A percentile compares a stretch with the other conserved stretches of the same genome.
These are phyloP conservation scores for Vitis rupestris DNA, from an alignment of 164 flowering plant species.

Conservation along the genomic window DNA sequence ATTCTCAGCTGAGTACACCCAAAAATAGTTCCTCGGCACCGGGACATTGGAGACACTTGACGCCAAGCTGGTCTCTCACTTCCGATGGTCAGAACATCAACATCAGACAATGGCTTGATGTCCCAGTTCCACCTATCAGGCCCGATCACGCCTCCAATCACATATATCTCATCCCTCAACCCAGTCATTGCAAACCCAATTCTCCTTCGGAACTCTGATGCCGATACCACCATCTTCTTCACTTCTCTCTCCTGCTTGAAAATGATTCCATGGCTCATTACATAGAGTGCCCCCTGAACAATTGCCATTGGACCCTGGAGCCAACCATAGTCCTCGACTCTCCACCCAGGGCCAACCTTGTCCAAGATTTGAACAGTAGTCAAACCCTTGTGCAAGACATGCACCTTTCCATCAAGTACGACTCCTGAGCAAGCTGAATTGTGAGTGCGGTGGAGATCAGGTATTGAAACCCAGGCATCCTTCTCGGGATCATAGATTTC, in stretches of 20 bases:
- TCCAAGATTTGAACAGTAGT: slow-evolving; percentile 80
- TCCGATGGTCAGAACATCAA: slow-evolving; percentile 61
- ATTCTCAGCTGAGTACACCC: slow-evolving; percentile 81
- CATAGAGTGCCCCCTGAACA: slow-evolving; percentile 63
- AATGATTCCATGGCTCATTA: slow-evolving; percentile 75
- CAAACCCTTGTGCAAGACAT: slow-evolving; percentile 84
- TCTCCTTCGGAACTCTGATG: slow-evolving; percentile 68
- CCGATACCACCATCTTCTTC: slow-evolving; percentile 57
- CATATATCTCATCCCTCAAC: slow-evolving; percentile 65
- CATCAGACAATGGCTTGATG: slow-evolving; percentile 67
- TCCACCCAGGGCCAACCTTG: slow-evolving; percentile 45
- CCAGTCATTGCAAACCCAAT: slow-evolving; percentile 82
- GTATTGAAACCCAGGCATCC: slow-evolving; percentile 74
- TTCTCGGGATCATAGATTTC: slow-evolving; percentile 85
- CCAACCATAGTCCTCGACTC: slow-evolving; percentile 73
- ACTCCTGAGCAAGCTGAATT: slow-evolving; percentile 80
- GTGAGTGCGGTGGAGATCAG: slow-evolving; percentile 75
- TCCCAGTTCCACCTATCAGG: slow-evolving; percentile 71
- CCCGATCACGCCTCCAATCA: slow-evolving; percentile 84
- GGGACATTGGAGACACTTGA: slow-evolving; percentile 71
- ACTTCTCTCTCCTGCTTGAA: slow-evolving; percentile 51
- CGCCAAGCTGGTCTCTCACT: slow-evolving; percentile 79
- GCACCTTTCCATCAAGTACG: slow-evolving; percentile 75
- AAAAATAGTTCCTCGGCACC: slow-evolving; percentile 72
- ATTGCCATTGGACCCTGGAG: slow-evolving; percentile 91